Evolutionary conservation across 208 protist species (phyloP).

Genomic region (Trypanosomatidae sp.): DNA sequence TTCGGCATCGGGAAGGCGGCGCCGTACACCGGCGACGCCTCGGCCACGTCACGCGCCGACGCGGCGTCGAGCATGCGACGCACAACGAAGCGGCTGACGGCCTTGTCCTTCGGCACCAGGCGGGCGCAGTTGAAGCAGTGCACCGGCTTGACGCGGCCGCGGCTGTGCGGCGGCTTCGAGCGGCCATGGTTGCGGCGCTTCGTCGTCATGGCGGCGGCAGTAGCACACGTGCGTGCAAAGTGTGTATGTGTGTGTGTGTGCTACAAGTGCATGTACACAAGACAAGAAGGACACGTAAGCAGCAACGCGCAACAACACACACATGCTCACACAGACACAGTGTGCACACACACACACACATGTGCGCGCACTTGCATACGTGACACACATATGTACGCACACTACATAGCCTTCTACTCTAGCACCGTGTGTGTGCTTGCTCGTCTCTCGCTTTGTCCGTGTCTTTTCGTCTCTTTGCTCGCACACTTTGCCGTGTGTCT

Average conservation of each 20-base stretch:
- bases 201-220: too few relatives aligned
- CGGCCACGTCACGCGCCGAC: slow-evolving; percentile 94
- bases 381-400: not conserved
- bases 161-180: slow-evolving; percentile 84
- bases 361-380: not conserved
- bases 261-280: slow-evolving; percentile 1
- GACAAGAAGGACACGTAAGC: too few relatives aligned
- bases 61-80: slow-evolving; percentile 97
- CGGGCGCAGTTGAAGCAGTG: slow-evolving; percentile 92
- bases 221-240: too few relatives aligned
- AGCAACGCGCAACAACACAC: too few relatives aligned
- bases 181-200: slow-evolving; percentile 91
- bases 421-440: too few relatives aligned
- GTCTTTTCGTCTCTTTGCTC: too few relatives aligned
- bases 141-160: slow-evolving; percentile 81
- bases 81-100: slow-evolving; percentile 97
- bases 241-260: too few relatives aligned
- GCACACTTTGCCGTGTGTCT: too few relatives aligned
- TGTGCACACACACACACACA: too few relatives aligned
- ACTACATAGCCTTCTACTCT: too few relatives aligned
- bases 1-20: slow-evolving; percentile 94
- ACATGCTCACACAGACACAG: too few relatives aligned
- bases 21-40: slow-evolving; percentile 89
- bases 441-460: too few relatives aligned
- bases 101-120: slow-evolving; percentile 94